Evolutionary conservation across 2,329 filamentous ascomycete species (phyloP), one percentile per base, ranked within the genome.

Genomic region (Ophiostoma ips): DNA sequence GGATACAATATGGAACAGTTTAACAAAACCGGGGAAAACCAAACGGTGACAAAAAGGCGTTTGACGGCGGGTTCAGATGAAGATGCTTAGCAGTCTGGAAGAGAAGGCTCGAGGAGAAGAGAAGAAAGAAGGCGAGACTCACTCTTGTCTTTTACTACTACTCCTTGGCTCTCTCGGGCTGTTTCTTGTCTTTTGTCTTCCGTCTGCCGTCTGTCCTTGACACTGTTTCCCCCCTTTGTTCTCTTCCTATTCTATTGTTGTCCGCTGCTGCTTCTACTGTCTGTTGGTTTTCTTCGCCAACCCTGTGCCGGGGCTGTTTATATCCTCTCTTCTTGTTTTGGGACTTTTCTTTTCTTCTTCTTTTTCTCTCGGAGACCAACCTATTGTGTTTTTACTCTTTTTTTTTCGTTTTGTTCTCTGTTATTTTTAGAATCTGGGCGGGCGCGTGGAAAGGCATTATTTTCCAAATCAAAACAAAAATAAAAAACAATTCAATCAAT

Each of bases 1-100:
- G 43, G 28, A 45, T 40, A 49, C 48, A 51, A 48, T 44, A 49
- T 48, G 48, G 50, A 51, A 49, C 18, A 41, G 30, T 41, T 48
- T 19, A 40, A 46, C 38, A 49, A 51, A 41, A n/a, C n/a, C 43
- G 30, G 43, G 30, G n/a, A n/a, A n/a, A 33, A 33, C 31, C 30
- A 24, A n/a, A n/a, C 10, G 15, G 18, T 21, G 45, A 37, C 33
- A 38, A 28, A n/a, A n/a, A n/a, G n/a, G n/a, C n/a, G n/a, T n/a
- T n/a, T n/a, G 40, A 43, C 15, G 40, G 40, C 40, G 40, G 30
- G n/a, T n/a, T n/a, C n/a, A n/a, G 24, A 30, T 24, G 12, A 11
- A 5, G 37, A 24, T 41, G 37, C 3, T 18, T 6, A 10, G 37
- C 37, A 18, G 37, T 16, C 37, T 33, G 10, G 35, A 9, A 24